Percentiles rank a stretch among this genome's conserved stretches.
Evolutionary conservation across 192 early-diverging fungal genomes (phyloP).

Genomic region (Anaeromyces robustus): DNA sequence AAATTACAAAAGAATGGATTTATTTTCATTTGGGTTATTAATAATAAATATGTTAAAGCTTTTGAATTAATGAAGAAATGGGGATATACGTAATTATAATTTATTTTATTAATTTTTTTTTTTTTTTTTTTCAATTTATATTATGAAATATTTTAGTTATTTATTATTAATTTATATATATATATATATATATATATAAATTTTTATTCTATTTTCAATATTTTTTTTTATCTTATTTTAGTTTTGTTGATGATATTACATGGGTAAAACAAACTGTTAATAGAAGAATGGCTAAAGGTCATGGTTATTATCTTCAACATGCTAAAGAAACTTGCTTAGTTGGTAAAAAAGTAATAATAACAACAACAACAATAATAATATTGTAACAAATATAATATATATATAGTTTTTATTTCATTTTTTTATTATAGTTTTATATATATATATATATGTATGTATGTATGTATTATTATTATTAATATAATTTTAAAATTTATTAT

Average conservation of each 20-base stretch:
- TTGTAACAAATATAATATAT: too few species aligned
- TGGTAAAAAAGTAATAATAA: slow-evolving; percentile 56
- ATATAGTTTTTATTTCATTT: background rate
- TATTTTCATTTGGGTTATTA: slow-evolving; percentile 97
- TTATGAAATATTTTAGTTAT: too few species aligned
- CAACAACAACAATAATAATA: too few species aligned
- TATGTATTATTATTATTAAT: background rate
- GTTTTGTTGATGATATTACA: slow-evolving; percentile 84
- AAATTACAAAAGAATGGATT: slow-evolving; percentile 77
- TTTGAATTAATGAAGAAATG: slow-evolving; percentile 90
- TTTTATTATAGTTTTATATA: slow-evolving; percentile 3
- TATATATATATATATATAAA: too few species aligned
- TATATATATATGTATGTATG: slow-evolving; percentile 13
- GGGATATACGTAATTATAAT: slow-evolving; percentile 59
- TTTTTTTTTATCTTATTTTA: too few species aligned
- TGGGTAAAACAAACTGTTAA: slow-evolving; percentile 97
- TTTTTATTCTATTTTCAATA: background rate
- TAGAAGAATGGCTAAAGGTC: slow-evolving; percentile 90
- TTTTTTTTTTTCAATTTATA: too few species aligned
- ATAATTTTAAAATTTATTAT: background rate
- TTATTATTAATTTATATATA: too few species aligned
- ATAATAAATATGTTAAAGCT: slow-evolving; percentile 91
- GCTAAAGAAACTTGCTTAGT: slow-evolving; percentile 95
- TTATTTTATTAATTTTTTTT: background rate
- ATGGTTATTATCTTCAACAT: slow-evolving; percentile 93